Evolutionary conservation across 495 filamentous ascomycete genomes (phyloP).

Genomic region (Penicillium herquei): DNA sequence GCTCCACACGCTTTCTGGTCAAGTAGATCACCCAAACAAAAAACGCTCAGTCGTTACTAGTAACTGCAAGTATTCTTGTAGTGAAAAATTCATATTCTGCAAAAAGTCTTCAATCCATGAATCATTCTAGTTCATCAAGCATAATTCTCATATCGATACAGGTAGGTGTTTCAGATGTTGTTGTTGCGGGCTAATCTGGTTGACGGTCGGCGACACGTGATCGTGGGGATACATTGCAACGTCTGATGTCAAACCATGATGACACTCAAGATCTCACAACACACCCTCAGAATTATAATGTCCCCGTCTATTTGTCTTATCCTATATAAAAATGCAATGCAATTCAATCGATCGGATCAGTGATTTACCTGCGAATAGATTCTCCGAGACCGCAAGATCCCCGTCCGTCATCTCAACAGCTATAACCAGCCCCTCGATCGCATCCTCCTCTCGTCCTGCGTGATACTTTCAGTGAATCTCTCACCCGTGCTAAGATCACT

Average conservation of each 20-base stretch:
- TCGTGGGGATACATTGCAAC: slow-evolving; percentile 1
- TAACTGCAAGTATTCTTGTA: slow-evolving; percentile 21
- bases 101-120: background rate
- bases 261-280: background rate
- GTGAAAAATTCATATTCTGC: slow-evolving; percentile 50
- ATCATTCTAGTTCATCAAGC: background rate
- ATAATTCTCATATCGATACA: background rate
- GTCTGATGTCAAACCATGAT: too few relatives aligned
- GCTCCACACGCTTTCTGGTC: too few relatives aligned
- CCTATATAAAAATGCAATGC: background rate
- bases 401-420: slow-evolving; percentile 21
- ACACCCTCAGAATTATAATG: background rate
- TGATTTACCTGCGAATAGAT: background rate
- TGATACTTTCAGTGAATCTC: slow-evolving; percentile 24
- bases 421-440: slow-evolving; percentile 35
- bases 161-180: too few relatives aligned
- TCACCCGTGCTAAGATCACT: slow-evolving; percentile 29
- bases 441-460: slow-evolving; percentile 23
- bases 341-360: slow-evolving; percentile 4
- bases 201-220: background rate
- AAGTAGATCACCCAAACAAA: too few relatives aligned
- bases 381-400: slow-evolving; percentile 11
- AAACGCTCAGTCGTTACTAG: too few relatives aligned
- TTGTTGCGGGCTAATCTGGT: background rate
- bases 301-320: background rate